Conservation (phyloP, 2,329 filamentous ascomycete genomes). For the Ophiostoma pallidulum region DNA sequence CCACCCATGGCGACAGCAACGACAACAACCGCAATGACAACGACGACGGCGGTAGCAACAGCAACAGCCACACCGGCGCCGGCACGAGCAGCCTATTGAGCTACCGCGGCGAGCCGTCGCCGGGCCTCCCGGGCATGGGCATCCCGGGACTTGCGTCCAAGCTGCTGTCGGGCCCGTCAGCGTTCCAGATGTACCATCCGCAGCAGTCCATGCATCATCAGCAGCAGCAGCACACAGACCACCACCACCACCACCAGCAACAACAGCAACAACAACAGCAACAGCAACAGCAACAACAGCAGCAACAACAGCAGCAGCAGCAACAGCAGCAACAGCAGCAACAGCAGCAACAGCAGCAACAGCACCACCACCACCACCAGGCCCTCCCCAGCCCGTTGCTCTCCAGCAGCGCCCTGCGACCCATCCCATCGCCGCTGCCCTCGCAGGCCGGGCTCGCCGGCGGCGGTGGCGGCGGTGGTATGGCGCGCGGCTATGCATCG, state of each 20-base stretch:
- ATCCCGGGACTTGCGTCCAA: slow-evolving; percentile 5
- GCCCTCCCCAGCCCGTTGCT: slow-evolving; percentile 8
- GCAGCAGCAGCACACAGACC: background rate
- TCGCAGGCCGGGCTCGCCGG: slow-evolving; percentile 9
- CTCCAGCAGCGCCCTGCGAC: slow-evolving; percentile 3
- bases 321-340: slow-evolving; percentile 3
- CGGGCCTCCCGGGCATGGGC: slow-evolving; percentile 1
- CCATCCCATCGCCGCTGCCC: slow-evolving; percentile 12
- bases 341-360: background rate
- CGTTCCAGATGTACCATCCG: slow-evolving; percentile 9
- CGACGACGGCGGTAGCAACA: background rate
- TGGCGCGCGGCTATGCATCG: slow-evolving; percentile 1
- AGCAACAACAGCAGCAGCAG: background rate
- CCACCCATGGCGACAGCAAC: no score
- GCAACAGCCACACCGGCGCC: background rate
- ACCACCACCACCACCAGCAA: background rate
- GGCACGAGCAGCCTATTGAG: background rate
- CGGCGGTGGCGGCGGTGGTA: slow-evolving; percentile 5
- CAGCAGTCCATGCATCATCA: background rate
- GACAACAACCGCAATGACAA: background rate
- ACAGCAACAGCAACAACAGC: slow-evolving; percentile 8
- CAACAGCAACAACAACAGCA: background rate
- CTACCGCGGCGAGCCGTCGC: slow-evolving; percentile 7
- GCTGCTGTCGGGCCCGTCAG: slow-evolving; percentile 1
- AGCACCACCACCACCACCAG: slow-evolving; percentile 9